Base-by-base conservation (phyloP, 768 basidiomycete genomes). In the Cyclocybe cylindracea region DNA sequence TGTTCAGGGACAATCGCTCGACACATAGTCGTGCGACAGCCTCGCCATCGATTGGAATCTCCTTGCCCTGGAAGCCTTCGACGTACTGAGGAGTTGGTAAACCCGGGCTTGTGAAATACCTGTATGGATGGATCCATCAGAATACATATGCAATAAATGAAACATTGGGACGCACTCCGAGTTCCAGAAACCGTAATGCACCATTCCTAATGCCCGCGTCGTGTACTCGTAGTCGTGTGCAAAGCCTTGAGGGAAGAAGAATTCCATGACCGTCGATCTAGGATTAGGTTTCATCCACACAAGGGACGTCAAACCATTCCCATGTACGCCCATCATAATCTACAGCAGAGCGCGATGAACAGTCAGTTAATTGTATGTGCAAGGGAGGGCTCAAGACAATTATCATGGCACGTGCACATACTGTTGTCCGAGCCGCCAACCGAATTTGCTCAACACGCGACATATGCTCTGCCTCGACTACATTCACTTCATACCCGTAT, bases 301-400 rank as follows among this genome's bases (percentile, higher is more conserved):
- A 0, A 95, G 78, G 29, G 91, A 80, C 0, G 93, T 95, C 36
- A 97, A 67, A 32, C 91, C 94, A 63, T 97, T 96, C 8, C 94
- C 94, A 61, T 96, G 94, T 11, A 96, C 88, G 51, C 94, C 94
- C 80, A 95, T 87, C 86, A 96, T 81, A 61, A 96, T 91, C 94
- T 96, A 54, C 13, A n/a, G 10, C 10, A n/a, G 29, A 48, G n/a
- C 60, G 34, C n/a, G n/a, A 31, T 39, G 29, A 35, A 49, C 34
- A 43, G 34, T 49, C 7, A 43, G 19, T 16, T 19, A 7, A 44
- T 46, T 42, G 31, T 14, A 53, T 39, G 31, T 19, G 10, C 29
- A 18, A 33, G 9, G 8, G 16, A 40, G 33, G 7, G 9, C 53
- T 16, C 42, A 24, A n/a, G 16, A 18, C 16, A 39, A 48, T 4